Base-by-base conservation (phyloP, 2,329 filamentous ascomycete genomes). In the Incumbomyces lentus region DNA sequence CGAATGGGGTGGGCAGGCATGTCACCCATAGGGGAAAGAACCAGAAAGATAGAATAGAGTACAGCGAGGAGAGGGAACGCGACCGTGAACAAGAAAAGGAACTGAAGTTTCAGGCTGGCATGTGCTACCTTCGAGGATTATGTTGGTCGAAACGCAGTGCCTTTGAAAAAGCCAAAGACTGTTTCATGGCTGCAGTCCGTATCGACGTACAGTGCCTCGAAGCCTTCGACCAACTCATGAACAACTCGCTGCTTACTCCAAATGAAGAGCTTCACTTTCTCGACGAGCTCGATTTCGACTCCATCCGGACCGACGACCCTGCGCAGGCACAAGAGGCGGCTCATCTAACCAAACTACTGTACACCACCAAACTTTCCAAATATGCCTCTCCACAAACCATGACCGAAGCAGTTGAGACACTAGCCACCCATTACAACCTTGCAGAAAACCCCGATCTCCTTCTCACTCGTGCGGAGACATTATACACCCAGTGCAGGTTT, bases 191-290 rank as follows among this genome's bases (percentile, higher is more conserved):
- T 59, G 92, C 92, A 1, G 88, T 96, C 38, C 81, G 86, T 51
- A 95, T 98, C 60, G 92, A 98, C 61, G 89, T 96, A 2, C 89
- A 95, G 64, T 98, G 92, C 67, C 96, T 95, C 61, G 92, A 98
- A 66, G 92, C 92, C 0, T 96, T 98, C 61, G 89, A 95, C 58
- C 89, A 96, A 69, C 76, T 98, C 46, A 95, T 96, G 81, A 87
- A 88, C 68, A 98, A 98, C 68, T 86, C 86, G 16, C 74, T 98
- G 51, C 84, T 98, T 78, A 79, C 79, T 17, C 88, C 89, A 0
- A 81, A 86, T 31, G 89, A 95, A 64, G 89, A 95, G 62, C 86
- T 90, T 76, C 77, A 82, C 41, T 95, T 95, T 52, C 74, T 95
- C 36, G 83, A 92, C 55, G 86, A 84, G 43, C 75, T 95, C 17